Conservation (phyloP, 345 rosid species). For the Brassica rapa region DNA sequence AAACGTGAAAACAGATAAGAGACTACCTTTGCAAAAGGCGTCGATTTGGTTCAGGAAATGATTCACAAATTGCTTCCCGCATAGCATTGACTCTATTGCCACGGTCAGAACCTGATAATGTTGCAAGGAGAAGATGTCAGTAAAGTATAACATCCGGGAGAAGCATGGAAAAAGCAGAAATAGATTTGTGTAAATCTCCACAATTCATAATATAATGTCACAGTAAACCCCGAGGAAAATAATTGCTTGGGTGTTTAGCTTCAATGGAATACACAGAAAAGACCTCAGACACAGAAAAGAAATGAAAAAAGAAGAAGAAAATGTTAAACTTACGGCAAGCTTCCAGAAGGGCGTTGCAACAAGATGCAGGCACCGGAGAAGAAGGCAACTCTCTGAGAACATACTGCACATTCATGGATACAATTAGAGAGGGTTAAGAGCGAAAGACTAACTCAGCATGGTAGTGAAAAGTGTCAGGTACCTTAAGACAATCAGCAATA, state of each 20-base stretch:
- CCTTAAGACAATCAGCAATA: conserved; percentile 96
- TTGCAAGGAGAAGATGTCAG: not conserved
- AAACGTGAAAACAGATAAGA: conserved; percentile 6
- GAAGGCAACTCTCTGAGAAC: conserved; percentile 95
- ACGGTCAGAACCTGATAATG: conserved; percentile 66
- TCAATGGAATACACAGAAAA: not conserved
- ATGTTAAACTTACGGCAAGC: conserved; percentile 81
- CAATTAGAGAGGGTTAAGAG: conserved; percentile 31
- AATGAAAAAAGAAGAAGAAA: conserved; percentile 12
- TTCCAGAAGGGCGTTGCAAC: conserved; percentile 93
- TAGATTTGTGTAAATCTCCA: not conserved
- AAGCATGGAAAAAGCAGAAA: not conserved
- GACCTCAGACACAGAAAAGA: not conserved
- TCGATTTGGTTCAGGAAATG: conserved; percentile 98
- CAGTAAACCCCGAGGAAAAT: conserved; percentile 5
- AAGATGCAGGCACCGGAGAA: conserved; percentile 97
- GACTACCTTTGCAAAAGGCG: conserved; percentile 85
- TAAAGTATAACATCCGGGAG: not conserved
- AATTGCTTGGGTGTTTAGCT: not conserved
- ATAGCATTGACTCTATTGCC: conserved; percentile 70
- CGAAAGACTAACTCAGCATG: conserved; percentile 13
- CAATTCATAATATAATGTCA: conserved; percentile 10
- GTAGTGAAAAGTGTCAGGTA: conserved; percentile 6
- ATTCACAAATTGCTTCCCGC: conserved; percentile 85
- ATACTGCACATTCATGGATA: conserved; percentile 56